A percentile compares a stretch with the other conserved stretches of the same genome.
Evolutionary conservation across 106 monocot genomes (phyloP).

Genomic region (Allium cepa): DNA sequence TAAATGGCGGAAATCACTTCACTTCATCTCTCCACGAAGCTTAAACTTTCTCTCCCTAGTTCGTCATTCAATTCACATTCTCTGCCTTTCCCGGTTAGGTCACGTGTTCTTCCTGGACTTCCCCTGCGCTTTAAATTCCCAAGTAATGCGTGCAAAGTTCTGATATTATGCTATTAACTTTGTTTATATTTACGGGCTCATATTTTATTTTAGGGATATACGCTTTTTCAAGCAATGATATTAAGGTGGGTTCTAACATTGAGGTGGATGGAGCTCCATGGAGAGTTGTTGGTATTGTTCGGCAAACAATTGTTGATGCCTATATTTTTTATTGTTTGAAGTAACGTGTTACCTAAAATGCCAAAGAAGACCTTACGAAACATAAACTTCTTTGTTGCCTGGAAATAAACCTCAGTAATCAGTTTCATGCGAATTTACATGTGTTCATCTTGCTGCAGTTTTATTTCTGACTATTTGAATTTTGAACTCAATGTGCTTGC

Average conservation of each 20-base stretch:
- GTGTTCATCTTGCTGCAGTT: too few relatives aligned
- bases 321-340: too few relatives aligned
- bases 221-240: slow-evolving; percentile 89
- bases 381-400: too few relatives aligned
- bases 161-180: neutral
- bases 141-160: slow-evolving; percentile 15
- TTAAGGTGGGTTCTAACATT: slow-evolving; percentile 81
- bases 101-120: slow-evolving; percentile 11
- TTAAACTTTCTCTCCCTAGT: neutral
- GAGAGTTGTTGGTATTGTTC: slow-evolving; percentile 65
- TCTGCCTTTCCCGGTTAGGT: slow-evolving; percentile 7
- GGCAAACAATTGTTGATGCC: too few relatives aligned
- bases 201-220: slow-evolving; percentile 50
- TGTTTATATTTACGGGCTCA: neutral
- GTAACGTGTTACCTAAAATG: neutral
- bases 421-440: too few relatives aligned
- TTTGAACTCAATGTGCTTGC: too few relatives aligned
- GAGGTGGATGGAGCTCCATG: slow-evolving; percentile 93
- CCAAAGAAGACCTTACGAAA: neutral
- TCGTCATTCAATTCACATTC: neutral
- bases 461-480: too few relatives aligned
- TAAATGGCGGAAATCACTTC: slow-evolving; percentile 37
- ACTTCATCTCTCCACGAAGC: slow-evolving; percentile 22
- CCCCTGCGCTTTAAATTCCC: slow-evolving; percentile 38
- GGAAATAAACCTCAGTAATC: too few relatives aligned